Base-by-base conservation (phyloP, 148 eudicot species). In the Drosera capensis region DNA sequence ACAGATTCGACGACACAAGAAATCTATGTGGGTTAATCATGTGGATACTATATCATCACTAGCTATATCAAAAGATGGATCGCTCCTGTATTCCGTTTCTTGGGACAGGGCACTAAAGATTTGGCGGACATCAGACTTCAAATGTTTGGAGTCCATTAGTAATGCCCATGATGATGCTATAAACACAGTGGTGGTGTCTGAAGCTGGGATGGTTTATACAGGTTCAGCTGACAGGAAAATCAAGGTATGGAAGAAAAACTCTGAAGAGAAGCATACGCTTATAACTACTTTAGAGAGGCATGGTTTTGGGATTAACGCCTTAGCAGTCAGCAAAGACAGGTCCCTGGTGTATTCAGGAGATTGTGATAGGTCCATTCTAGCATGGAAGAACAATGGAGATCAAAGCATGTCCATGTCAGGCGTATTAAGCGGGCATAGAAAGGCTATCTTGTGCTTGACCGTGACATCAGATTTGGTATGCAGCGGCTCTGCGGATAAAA, bases 91-190 rank as follows among this genome's bases (percentile, higher is more conserved):
- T 60, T 87, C 96, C 1, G 90, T 77, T 66, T 87, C 96, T 15
- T 87, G 96, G 96, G 96, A 87, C 45, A 56, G 83, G 14, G 66
- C 80, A 0, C 60, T 87, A 20, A 87, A 82, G 49, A 54, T 79
- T 25, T 87, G 96, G 96, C 49, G 63, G 14, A 64, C 68, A 25
- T 28, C 67, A 1, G 83, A 79, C 58, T 79, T 82, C 74, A 79
- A 70, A 43, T 87, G 94, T 66, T 46, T 79, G 57, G 90, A 87
- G 68, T 82, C 96, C 0, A 48, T 87, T 14, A 45, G 20, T 11
- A 42, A 77, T 35, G 94, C 96, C 14, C 96, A 87, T n/a, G 80
- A 83, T 17, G 96, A 88, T 59, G 94, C 96, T 3, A 80, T 88
- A 49, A 88, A 88, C 46, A 75, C 86, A 12, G 34, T 88, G 9